A percentile compares a stretch with the other conserved stretches of the same genome.
These are phyloP conservation scores for Aspergillus alliaceus DNA, from an alignment of 2,329 filamentous ascomycete species.

Conservation along the genomic window DNA sequence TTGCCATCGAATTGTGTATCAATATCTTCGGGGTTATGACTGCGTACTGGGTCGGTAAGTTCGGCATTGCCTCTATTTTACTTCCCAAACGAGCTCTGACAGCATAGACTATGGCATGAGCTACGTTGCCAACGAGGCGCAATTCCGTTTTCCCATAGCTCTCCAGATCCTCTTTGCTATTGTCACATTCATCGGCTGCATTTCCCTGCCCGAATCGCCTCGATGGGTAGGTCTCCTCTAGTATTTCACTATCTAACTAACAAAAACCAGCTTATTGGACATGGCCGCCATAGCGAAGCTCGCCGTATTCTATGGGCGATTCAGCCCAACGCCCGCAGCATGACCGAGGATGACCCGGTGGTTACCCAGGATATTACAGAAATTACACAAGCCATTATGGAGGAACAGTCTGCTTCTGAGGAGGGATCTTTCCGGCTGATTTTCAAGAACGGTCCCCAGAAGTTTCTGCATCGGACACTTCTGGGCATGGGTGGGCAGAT, in stretches of 20 bases:
- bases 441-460: slow-evolving; percentile 25
- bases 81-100: background rate
- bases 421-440: slow-evolving; percentile 25
- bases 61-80: background rate
- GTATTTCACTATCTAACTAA: background rate
- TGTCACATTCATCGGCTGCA: slow-evolving; percentile 23
- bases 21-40: slow-evolving; percentile 33
- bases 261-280: slow-evolving; percentile 30
- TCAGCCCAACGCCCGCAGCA: slow-evolving; percentile 26
- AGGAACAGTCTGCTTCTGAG: slow-evolving; percentile 22
- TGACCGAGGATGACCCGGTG: slow-evolving; percentile 25
- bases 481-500: slow-evolving; percentile 33
- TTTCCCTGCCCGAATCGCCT: slow-evolving; percentile 48
- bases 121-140: slow-evolving; percentile 25
- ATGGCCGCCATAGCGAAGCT: slow-evolving; percentile 36
- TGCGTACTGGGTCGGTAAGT: slow-evolving; percentile 36
- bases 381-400: slow-evolving; percentile 22
- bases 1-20: slow-evolving; percentile 29
- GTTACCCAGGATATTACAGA: slow-evolving; percentile 23
- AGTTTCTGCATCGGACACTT: slow-evolving; percentile 25
- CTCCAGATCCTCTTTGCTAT: slow-evolving; percentile 34
- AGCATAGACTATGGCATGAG: slow-evolving; percentile 27
- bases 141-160: slow-evolving; percentile 36
- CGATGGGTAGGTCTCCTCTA: slow-evolving; percentile 30
- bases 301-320: slow-evolving; percentile 36